Evolutionary conservation across 1,284 basidiomycete genomes (phyloP).

Genomic region (Ganoderma multipileum): DNA sequence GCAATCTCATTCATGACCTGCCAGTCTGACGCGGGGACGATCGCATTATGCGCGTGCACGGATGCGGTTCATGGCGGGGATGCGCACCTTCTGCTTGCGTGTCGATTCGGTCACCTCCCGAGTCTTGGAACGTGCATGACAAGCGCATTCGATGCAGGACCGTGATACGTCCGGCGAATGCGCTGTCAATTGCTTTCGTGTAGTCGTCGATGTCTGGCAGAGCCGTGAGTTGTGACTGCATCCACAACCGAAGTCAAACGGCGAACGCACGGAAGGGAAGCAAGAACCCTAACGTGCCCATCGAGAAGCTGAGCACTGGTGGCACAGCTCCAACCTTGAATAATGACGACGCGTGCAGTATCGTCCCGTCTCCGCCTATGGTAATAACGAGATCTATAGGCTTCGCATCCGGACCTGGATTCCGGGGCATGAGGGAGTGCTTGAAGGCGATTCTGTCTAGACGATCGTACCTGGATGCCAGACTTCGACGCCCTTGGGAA

Average conservation of each 20-base stretch:
- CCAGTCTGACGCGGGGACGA: slow-evolving; percentile 63
- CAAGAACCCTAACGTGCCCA: slow-evolving; percentile 95
- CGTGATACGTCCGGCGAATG: slow-evolving; percentile 77
- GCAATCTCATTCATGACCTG: slow-evolving; percentile 99
- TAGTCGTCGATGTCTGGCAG: slow-evolving; percentile 81
- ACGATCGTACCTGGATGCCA: slow-evolving; percentile 62
- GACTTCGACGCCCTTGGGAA: slow-evolving; percentile 66
- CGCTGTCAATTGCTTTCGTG: slow-evolving; percentile 78
- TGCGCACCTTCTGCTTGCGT: slow-evolving; percentile 61
- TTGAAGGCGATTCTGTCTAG: background rate
- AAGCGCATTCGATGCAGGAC: slow-evolving; percentile 90
- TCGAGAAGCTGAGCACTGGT: slow-evolving; percentile 94
- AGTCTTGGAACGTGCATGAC: slow-evolving; percentile 78
- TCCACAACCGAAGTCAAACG: background rate
- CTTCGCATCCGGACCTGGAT: slow-evolving; percentile 53
- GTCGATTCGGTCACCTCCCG: slow-evolving; percentile 62
- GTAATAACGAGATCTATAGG: slow-evolving; percentile 90
- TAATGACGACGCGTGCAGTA: slow-evolving; percentile 92
- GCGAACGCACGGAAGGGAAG: slow-evolving; percentile 86
- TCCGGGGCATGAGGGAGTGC: background rate
- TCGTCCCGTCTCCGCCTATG: slow-evolving; percentile 94
- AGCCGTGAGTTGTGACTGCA: background rate
- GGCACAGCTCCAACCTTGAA: slow-evolving; percentile 91
- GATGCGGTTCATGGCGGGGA: background rate
- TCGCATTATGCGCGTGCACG: no score